Conservation (phyloP, 2,329 filamentous ascomycete species). For the Clathrospora elynae region DNA sequence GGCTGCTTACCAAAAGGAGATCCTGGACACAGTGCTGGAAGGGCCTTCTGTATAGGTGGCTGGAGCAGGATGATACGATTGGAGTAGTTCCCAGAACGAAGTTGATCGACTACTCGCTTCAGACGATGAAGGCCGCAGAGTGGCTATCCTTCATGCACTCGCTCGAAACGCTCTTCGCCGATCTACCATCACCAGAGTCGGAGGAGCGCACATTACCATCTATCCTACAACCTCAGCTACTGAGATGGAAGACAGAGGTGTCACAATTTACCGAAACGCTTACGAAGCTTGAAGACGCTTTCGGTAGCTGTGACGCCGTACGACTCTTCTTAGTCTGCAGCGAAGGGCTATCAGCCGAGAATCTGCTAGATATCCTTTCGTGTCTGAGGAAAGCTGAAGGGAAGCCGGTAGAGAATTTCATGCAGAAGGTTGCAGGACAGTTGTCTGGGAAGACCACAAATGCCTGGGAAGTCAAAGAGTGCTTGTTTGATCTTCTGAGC, state of each 20-base stretch:
- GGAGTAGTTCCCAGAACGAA: neutral
- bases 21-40: slow-evolving; percentile 27
- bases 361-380: slow-evolving; percentile 23
- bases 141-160: slow-evolving; percentile 32
- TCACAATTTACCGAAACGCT: slow-evolving; percentile 16
- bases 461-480: slow-evolving; percentile 20
- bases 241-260: slow-evolving; percentile 6
- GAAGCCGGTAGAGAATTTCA: slow-evolving; percentile 20
- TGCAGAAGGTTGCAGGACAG: slow-evolving; percentile 26
- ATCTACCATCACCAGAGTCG: slow-evolving; percentile 9
- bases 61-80: slow-evolving; percentile 14
- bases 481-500: slow-evolving; percentile 14
- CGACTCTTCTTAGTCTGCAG: slow-evolving; percentile 22
- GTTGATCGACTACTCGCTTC: slow-evolving; percentile 22
- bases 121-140: slow-evolving; percentile 23
- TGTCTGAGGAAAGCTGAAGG: slow-evolving; percentile 15
- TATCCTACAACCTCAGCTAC: slow-evolving; percentile 7
- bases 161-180: slow-evolving; percentile 26
- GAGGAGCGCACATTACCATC: slow-evolving; percentile 13
- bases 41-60: slow-evolving; percentile 24
- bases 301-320: slow-evolving; percentile 14
- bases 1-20: slow-evolving; percentile 19
- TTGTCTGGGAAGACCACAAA: slow-evolving; percentile 17
- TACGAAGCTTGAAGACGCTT: slow-evolving; percentile 24
- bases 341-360: slow-evolving; percentile 13